Evolutionary conservation across 2,329 filamentous ascomycete genomes (phyloP).

Genomic region (Dothideomycetes sp.): DNA sequence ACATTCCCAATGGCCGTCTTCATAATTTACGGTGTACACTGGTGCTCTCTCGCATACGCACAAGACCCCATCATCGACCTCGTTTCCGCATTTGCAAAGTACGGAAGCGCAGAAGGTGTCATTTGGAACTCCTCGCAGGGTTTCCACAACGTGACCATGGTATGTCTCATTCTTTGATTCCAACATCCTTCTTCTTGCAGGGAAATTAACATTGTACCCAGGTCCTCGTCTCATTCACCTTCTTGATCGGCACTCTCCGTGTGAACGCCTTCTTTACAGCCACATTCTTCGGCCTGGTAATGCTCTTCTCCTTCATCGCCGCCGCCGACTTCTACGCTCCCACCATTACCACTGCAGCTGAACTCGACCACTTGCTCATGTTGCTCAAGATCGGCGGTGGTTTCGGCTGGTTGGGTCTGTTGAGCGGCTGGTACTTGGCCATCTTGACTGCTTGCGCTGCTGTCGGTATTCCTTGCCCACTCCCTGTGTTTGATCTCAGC

Average conservation of each 20-base stretch:
- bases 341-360: slow-evolving; percentile 15
- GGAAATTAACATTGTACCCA: too few species aligned
- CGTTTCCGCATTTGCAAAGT: slow-evolving; percentile 13
- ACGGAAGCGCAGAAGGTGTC: slow-evolving; percentile 16
- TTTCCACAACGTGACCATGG: slow-evolving; percentile 23
- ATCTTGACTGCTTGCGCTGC: slow-evolving; percentile 19
- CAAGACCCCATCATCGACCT: slow-evolving; percentile 20
- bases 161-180: too few species aligned
- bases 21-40: slow-evolving; percentile 22
- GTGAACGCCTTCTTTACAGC: slow-evolving; percentile 21
- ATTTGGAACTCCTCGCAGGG: slow-evolving; percentile 20
- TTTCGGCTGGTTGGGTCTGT: slow-evolving; percentile 20
- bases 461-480: slow-evolving; percentile 19
- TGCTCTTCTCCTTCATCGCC: slow-evolving; percentile 23
- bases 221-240: slow-evolving; percentile 21
- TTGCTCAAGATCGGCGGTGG: slow-evolving; percentile 22
- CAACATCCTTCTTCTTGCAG: too few species aligned
- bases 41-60: slow-evolving; percentile 21
- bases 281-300: slow-evolving; percentile 21
- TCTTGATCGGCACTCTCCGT: slow-evolving; percentile 20
- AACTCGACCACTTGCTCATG: slow-evolving; percentile 16
- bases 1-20: slow-evolving; percentile 24
- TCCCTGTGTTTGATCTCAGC: slow-evolving; percentile 20
- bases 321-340: slow-evolving; percentile 21
- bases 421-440: slow-evolving; percentile 22